phyloP scores from a whole-genome alignment of 2,329 filamentous ascomycete genomes.

The Simplicillium sp. region DNA sequence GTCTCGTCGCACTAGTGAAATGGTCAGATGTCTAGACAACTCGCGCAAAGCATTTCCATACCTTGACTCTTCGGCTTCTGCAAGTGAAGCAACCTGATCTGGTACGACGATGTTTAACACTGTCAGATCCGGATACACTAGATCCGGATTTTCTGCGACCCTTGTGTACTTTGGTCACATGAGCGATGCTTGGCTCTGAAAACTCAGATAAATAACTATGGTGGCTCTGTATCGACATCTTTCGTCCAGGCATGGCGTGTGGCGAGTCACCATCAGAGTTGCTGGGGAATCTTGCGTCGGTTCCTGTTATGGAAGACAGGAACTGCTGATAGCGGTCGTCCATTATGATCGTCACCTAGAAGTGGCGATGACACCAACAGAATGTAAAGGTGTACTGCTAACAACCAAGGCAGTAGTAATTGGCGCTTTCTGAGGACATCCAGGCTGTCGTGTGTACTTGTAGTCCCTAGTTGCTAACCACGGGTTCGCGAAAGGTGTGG shows the following conservation, averaged over 20 bases:
- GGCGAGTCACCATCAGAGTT: too few species aligned
- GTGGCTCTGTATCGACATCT: too few species aligned
- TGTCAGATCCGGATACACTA: slow-evolving; percentile 42
- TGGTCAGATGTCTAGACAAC: slow-evolving; percentile 6
- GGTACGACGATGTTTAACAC: slow-evolving; percentile 87
- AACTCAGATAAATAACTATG: slow-evolving; percentile 38
- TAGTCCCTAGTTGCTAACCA: too few species aligned
- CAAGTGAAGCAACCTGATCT: slow-evolving; percentile 92
- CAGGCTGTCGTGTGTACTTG: too few species aligned
- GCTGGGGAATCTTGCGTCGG: slow-evolving; percentile 3
- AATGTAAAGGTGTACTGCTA: too few species aligned
- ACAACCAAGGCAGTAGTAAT: too few species aligned
- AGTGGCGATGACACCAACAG: not conserved
- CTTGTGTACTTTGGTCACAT: slow-evolving; percentile 36
- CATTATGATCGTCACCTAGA: slow-evolving; percentile 24
- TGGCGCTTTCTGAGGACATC: too few species aligned
- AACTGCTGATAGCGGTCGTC: slow-evolving; percentile 49
- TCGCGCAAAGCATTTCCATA: slow-evolving; percentile 19
- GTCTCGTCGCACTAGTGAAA: slow-evolving; percentile 74
- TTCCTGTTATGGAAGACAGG: slow-evolving; percentile 40
- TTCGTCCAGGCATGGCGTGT: too few species aligned
- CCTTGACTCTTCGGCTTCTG: slow-evolving; percentile 77
- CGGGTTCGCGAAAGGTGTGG: too few species aligned
- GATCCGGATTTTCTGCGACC: slow-evolving; percentile 38
- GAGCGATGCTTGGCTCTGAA: slow-evolving; percentile 38